Evolutionary conservation across 1,284 basidiomycete species (phyloP), one percentile per base, ranked within the genome.

Genomic region (Cutaneotrichosporon arboriforme): DNA sequence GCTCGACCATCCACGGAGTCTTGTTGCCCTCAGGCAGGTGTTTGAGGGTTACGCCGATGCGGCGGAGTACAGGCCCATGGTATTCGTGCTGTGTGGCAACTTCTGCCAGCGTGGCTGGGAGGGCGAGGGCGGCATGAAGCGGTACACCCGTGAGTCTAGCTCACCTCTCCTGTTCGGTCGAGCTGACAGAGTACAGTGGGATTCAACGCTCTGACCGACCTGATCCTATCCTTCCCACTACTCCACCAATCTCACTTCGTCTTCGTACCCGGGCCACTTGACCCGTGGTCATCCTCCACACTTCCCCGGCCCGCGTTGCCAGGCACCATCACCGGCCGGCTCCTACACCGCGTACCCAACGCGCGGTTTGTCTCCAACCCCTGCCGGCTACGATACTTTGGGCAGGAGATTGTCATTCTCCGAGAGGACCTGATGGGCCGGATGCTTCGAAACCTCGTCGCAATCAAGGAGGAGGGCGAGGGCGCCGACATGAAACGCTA

Each of bases 391-490:
- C 88, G 88, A 62, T 97, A 97, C 73, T 96, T 94, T 69, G 85
- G 88, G 26, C 93, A 97, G 68, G 96, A 99, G 74, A 84, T 98
- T 41, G 93, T 98, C 36, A 77, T 99, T 20, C 96, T 87, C 68
- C 79, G 96, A 49, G 92, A 98, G 65, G 90, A 98, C 69, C 75
- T 87, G 49, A 96, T 98, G 91, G 83, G 89, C 2, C 81, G 87
- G 54, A 93, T 98, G 88, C 77, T 98, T 53, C 79, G 96, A 58
- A 97, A 97, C 73, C 80, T 90, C 18, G 84, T 94, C 5, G 85
- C 87, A 12, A 84, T 92, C 40, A 93, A 92, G 67, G 84, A 84
- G 1, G 81, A 85, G 55, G 82, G 77, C 49, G 84, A 84, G 58
- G 85, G 85, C 41, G 69, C 60, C 1, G 86, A 91, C 65, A 75